Evolutionary conservation across 345 rosid species (phyloP).

Genomic region (Ceriops decandra): DNA sequence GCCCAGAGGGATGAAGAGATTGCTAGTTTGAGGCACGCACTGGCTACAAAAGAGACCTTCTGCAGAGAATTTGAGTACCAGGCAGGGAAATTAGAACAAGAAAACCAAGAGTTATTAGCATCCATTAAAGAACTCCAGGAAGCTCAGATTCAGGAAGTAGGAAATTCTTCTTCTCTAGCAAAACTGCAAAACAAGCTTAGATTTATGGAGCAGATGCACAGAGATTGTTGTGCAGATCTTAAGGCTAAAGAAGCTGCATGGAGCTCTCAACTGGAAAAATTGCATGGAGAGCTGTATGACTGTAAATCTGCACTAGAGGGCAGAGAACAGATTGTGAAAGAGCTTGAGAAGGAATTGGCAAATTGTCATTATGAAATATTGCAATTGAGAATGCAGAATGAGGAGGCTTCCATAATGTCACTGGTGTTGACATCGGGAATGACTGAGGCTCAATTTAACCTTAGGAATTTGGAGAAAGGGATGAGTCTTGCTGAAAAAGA

Average conservation of each 20-base stretch:
- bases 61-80: neutral
- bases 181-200: neutral
- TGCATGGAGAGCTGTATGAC: neutral
- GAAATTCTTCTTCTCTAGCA: neutral
- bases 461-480: neutral
- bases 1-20: slow-evolving; percentile 12
- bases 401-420: neutral
- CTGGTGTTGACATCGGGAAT: neutral
- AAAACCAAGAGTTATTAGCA: neutral
- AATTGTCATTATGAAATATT: neutral
- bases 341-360: neutral
- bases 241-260: neutral
- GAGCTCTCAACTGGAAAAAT: slow-evolving; percentile 3
- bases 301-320: neutral
- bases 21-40: slow-evolving; percentile 1
- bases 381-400: slow-evolving; percentile 1
- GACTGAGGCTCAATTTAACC: neutral
- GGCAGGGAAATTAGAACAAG: neutral
- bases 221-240: slow-evolving; percentile 1
- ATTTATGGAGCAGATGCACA: slow-evolving; percentile 2
- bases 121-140: slow-evolving; percentile 1
- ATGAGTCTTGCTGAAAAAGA: neutral
- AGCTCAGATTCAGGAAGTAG: neutral
- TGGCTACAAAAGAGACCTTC: neutral
- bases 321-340: neutral